Evolutionary conservation across 371 early-diverging fungal genomes (phyloP), one percentile per base, ranked within the genome.

Genomic region (Syncephalastrum monosporum): DNA sequence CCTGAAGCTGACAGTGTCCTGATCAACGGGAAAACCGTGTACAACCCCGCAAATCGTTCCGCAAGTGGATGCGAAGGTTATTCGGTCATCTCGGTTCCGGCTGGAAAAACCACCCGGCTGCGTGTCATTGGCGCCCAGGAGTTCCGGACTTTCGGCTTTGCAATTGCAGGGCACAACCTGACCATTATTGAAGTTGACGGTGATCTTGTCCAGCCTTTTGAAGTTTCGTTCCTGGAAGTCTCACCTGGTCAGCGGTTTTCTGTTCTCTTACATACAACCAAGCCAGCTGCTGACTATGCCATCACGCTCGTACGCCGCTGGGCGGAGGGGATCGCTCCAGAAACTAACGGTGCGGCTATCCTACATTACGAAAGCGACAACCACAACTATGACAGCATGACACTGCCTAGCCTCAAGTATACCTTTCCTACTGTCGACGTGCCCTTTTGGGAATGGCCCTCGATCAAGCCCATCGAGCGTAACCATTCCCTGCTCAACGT

Each of bases 171-270:
- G 12, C 78, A 77, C 43, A 70, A 64, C 17, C 42, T 77, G 48
- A 74, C 78, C 2, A 70, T 77, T 24, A 72, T 77, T 21, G 78
- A 77, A 42, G 71, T 77, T n/a, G 78, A 77, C 47, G 78, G 78
- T 8, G 72, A 77, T 17, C 33, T 56, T 8, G 54, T 64, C 1
- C 64, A 70, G 23, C 78, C 78, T 5, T 70, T 67, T 27, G 45
- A 50, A 1, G 62, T 65, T 3, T 21, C 50, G 13, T 59, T 59
- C 19, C 47, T 77, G 0, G 78, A 77, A 47, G 71, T 77, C 0
- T 60, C 78, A 0, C 67, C 78, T 8, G 78, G 78, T 8, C 78
- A 77, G 27, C 70, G 78, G 4, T 72, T 74, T 51, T 77, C 78
- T 0, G 75, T 72, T 0, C 42, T 77, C 12, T 3, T 77, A 8